Evolutionary conservation across 495 filamentous ascomycete genomes (phyloP), one percentile per base, ranked within the genome.

Genomic region (Penicillium egyptiacum): DNA sequence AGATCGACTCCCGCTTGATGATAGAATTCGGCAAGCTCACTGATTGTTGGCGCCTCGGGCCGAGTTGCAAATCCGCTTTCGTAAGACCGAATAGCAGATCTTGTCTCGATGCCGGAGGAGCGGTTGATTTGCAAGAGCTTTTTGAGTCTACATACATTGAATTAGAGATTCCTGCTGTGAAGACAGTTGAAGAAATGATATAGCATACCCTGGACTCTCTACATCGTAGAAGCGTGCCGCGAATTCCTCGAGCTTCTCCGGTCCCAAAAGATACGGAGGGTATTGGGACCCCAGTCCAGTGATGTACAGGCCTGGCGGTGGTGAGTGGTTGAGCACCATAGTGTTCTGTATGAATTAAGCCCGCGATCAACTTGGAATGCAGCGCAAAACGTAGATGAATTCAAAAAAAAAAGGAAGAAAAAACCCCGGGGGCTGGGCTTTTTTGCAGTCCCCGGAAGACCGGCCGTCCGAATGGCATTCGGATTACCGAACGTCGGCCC

Each of bases 121-220:
- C 75, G 74, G 71, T 88, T 88, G 71, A 88, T 84, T 30, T 74
- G 71, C 40, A 84, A 79, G 39, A 88, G 75, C 65, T 82, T 85
- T 48, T 75, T 69, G 22, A 75, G 55, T 41, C 71, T 39, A 39
- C 7, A 39, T n/a, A 23, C n/a, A n/a, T n/a, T n/a, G 23, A n/a
- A 28, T 47, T 19, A 47, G n/a, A n/a, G n/a, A n/a, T n/a, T n/a
- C n/a, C n/a, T n/a, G n/a, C n/a, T n/a, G n/a, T n/a, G n/a, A n/a
- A n/a, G n/a, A n/a, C n/a, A n/a, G n/a, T n/a, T n/a, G n/a, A n/a
- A n/a, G n/a, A n/a, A 25, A 19, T 1, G 4, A 17, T 17, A 10
- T 8, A 28, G 12, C 31, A 8, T 39, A 50, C 48, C 48, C 48
- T 40, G 48, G 48, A 25, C 31, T 37, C 5, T n/a, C n/a, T n/a